Percentiles rank a stretch among this genome's conserved stretches.
Evolutionary conservation across 148 eudicot species (phyloP).

Genomic region (Rhododendron henanense): DNA sequence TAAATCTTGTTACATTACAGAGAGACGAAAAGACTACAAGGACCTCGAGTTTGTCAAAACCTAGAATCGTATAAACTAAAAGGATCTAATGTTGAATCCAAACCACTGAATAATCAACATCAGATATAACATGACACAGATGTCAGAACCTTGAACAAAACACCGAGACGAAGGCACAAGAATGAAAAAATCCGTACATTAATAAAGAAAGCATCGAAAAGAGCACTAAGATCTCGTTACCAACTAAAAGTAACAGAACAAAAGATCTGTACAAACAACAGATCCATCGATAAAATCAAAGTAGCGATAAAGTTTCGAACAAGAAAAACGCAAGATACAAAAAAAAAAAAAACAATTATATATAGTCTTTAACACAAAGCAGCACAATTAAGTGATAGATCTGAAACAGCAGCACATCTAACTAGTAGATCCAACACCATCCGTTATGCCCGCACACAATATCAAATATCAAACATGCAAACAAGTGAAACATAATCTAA

Average conservation of each 20-base stretch:
- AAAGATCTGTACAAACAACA: background rate
- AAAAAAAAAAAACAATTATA: background rate
- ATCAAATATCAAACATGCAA: too few relatives aligned
- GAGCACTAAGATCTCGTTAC: background rate
- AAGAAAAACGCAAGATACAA: background rate
- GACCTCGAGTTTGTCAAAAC: background rate
- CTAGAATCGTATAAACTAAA: background rate
- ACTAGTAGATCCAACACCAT: background rate
- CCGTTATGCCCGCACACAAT: too few relatives aligned
- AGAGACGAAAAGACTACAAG: background rate
- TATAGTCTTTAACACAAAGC: too few relatives aligned
- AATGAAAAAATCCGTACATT: background rate
- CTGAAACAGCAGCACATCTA: background rate
- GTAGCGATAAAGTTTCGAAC: background rate
- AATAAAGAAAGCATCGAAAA: background rate
- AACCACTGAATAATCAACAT: background rate
- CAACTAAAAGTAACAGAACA: background rate
- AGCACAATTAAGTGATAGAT: background rate
- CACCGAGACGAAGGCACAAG: background rate
- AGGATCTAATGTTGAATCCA: background rate
- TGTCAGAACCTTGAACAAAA: background rate
- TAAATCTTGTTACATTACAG: too few relatives aligned
- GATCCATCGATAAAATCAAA: background rate
- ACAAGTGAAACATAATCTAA: background rate
- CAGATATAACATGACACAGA: background rate